phyloP scores from a whole-genome alignment of 2,329 filamentous ascomycete species.

The Mycosphaerella sp. region DNA sequence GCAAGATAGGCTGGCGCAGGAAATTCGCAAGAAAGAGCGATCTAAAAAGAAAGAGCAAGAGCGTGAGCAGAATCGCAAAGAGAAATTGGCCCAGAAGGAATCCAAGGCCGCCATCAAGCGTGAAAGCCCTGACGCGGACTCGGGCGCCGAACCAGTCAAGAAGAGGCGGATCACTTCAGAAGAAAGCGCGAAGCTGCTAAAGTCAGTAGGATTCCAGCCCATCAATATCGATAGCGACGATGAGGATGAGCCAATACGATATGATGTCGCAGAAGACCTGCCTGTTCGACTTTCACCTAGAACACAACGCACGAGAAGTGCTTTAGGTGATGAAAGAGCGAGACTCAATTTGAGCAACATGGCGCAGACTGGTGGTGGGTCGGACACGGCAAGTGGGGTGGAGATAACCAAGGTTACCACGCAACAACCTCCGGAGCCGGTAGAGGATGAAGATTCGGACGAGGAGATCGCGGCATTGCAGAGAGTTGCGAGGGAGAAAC shows the following conservation, averaged over 20 bases:
- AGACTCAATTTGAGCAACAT: slow-evolving; percentile 3
- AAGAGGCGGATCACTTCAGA: slow-evolving; percentile 28
- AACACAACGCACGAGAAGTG: slow-evolving; percentile 15
- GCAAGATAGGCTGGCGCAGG: slow-evolving; percentile 15
- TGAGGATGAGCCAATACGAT: slow-evolving; percentile 11
- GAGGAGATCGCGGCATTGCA: slow-evolving; percentile 40
- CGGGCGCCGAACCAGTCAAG: slow-evolving; percentile 19
- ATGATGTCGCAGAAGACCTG: slow-evolving; percentile 7
- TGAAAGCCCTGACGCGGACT: slow-evolving; percentile 23
- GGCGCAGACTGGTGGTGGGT: slow-evolving; percentile 7
- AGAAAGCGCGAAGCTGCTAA: slow-evolving; percentile 24
- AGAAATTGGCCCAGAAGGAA: slow-evolving; percentile 32
- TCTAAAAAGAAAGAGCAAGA: slow-evolving; percentile 30
- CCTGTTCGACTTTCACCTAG: slow-evolving; percentile 14
- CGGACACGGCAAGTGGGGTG: slow-evolving; percentile 19
- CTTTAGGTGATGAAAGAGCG: slow-evolving; percentile 4
- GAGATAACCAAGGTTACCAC: slow-evolving; percentile 4
- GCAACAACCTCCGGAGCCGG: not conserved
- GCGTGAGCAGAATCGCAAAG: slow-evolving; percentile 26
- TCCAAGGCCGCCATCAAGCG: slow-evolving; percentile 25
- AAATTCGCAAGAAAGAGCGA: slow-evolving; percentile 34
- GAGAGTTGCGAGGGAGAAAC: slow-evolving; percentile 38
- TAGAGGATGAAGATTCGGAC: slow-evolving; percentile 37
- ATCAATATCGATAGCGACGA: slow-evolving; percentile 14
- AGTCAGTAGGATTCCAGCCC: slow-evolving; percentile 15